These are phyloP conservation scores for Endocarpon pusillum DNA, from an alignment of 495 filamentous ascomycete species.

Conservation along the genomic window DNA sequence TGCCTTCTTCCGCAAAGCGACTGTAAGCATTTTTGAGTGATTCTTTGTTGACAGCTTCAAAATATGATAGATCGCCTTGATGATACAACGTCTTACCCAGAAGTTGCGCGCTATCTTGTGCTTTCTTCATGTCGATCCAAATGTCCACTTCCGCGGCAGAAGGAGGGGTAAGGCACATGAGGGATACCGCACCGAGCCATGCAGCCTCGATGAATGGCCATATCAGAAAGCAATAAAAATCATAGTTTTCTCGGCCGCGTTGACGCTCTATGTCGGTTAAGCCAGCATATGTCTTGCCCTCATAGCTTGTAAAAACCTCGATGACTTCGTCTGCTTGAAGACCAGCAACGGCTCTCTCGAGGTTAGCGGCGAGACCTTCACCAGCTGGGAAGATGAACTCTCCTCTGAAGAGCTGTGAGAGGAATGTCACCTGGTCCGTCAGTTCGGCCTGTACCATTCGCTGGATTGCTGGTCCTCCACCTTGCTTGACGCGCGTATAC, in stretches of 20 bases:
- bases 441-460: slow-evolving; percentile 57
- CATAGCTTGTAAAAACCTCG: slow-evolving; percentile 37
- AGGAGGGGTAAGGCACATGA: slow-evolving; percentile 73
- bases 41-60: slow-evolving; percentile 96
- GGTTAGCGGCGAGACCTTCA: slow-evolving; percentile 60
- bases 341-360: slow-evolving; percentile 57
- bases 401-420: slow-evolving; percentile 79
- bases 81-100: slow-evolving; percentile 95
- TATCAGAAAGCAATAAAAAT: slow-evolving; percentile 96
- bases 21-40: slow-evolving; percentile 83
- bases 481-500: slow-evolving; percentile 78
- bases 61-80: slow-evolving; percentile 90
- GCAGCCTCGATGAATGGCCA: slow-evolving; percentile 93
- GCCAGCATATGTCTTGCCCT: slow-evolving; percentile 44
- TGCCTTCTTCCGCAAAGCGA: slow-evolving; percentile 80
- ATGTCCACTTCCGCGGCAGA: slow-evolving; percentile 36
- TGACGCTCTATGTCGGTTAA: slow-evolving; percentile 59
- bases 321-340: slow-evolving; percentile 75
- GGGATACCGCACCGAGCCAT: slow-evolving; percentile 77
- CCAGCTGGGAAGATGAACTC: slow-evolving; percentile 86
- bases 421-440: slow-evolving; percentile 61
- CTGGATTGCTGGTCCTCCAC: slow-evolving; percentile 66
- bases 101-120: slow-evolving; percentile 69
- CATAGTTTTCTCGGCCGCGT: slow-evolving; percentile 77
- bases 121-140: slow-evolving; percentile 63